These are phyloP conservation scores for Lactifluus subvellereus DNA, from an alignment of 768 basidiomycete genomes.

Conservation along the genomic window DNA sequence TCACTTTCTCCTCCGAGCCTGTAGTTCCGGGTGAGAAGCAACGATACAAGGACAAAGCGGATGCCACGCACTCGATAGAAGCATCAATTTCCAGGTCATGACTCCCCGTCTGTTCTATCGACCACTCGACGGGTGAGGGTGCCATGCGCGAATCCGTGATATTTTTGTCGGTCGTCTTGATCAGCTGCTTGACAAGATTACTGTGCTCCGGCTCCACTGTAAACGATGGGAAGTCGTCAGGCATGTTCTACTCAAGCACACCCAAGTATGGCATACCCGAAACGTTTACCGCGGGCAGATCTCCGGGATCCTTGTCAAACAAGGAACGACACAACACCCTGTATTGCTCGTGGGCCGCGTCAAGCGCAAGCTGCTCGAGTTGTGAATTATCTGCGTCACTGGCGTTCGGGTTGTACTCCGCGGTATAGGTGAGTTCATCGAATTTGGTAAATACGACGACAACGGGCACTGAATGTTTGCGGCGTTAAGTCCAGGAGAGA, in stretches of 20 bases:
- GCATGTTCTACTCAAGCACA: background rate
- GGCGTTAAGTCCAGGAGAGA: too few species aligned
- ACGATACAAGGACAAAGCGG: too few species aligned
- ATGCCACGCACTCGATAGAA: too few species aligned
- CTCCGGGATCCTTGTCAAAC: background rate
- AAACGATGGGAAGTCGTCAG: background rate
- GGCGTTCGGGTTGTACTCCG: too few species aligned
- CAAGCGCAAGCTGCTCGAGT: too few species aligned
- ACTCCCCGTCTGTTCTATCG: too few species aligned
- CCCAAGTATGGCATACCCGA: background rate
- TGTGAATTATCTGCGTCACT: too few species aligned
- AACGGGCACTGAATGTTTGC: background rate
- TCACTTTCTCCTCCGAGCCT: too few species aligned
- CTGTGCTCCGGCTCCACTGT: background rate
- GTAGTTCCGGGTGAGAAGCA: too few species aligned
- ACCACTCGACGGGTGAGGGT: too few species aligned
- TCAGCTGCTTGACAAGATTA: background rate
- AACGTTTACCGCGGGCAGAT: background rate
- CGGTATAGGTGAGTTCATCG: background rate
- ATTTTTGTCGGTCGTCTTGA: background rate
- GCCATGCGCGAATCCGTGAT: background rate
- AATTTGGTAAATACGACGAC: slow-evolving; percentile 2
- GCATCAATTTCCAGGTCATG: background rate
- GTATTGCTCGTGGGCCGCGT: background rate
- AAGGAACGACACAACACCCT: background rate